phyloP scores from a whole-genome alignment of 768 basidiomycete species.

The Podaxis sp. region DNA sequence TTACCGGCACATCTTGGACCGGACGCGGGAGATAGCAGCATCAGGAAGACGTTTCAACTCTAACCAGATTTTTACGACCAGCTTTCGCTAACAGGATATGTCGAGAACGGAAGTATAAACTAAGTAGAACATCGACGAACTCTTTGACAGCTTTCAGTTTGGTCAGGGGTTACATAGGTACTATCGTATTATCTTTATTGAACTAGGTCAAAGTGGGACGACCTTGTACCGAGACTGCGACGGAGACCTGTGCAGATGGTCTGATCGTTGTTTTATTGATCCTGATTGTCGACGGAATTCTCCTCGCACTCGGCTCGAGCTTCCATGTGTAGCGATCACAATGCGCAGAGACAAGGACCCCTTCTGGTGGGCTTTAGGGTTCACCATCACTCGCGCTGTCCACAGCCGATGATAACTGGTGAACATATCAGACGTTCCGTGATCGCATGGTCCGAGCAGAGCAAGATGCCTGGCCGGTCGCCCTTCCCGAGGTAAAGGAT shows the following conservation, averaged over 20 bases:
- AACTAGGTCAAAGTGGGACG: background rate
- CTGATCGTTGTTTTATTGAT: background rate
- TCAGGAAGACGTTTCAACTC: background rate
- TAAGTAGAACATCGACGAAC: too few relatives aligned
- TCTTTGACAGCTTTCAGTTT: too few relatives aligned
- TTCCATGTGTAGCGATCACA: background rate
- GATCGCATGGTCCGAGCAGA: background rate
- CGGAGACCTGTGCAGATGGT: background rate
- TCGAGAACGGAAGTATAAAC: too few relatives aligned
- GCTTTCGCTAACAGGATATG: too few relatives aligned
- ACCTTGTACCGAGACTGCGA: constrained; percentile 12
- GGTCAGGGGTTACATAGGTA: too few relatives aligned
- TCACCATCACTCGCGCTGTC: background rate
- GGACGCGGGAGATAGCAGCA: background rate
- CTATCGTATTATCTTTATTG: background rate
- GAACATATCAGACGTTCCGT: background rate
- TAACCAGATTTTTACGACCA: background rate
- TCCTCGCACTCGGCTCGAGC: background rate
- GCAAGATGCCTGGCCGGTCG: background rate
- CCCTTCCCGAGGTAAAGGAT: background rate
- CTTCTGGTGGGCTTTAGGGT: background rate
- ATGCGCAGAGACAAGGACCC: background rate
- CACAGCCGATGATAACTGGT: background rate
- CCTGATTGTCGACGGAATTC: background rate
- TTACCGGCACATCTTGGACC: background rate